phyloP scores from a whole-genome alignment of 352 stramenopile species.

The Pythium pyrilobum region DNA sequence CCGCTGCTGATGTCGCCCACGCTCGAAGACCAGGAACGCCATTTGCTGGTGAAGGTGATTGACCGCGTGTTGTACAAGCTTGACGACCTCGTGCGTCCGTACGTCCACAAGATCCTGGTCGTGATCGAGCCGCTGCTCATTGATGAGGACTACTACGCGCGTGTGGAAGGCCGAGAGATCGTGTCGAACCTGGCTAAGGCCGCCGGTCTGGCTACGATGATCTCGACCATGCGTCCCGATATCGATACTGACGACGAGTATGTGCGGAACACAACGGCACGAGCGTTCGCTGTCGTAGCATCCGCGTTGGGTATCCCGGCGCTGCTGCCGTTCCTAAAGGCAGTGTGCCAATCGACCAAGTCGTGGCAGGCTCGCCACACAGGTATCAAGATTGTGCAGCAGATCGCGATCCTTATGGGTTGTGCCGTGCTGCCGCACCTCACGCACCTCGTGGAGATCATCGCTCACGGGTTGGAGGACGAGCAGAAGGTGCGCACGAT shows the following conservation, averaged over 20 bases:
- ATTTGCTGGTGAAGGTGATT: conserved; percentile 99
- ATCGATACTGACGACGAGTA: conserved; percentile 99
- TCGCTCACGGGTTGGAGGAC: conserved; percentile 96
- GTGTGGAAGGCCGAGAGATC: conserved; percentile 98
- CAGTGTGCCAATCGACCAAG: conserved; percentile 97
- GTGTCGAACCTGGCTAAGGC: conserved; percentile 99
- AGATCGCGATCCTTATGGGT: conserved; percentile 98
- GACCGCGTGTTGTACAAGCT: conserved; percentile 99
- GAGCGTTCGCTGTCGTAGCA: conserved; percentile 98
- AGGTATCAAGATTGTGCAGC: conserved; percentile 99
- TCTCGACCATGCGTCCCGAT: conserved; percentile 98
- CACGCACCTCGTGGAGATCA: conserved; percentile 97
- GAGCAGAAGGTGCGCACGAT: conserved; percentile 99
- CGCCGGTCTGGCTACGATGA: conserved; percentile 98
- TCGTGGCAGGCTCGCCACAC: conserved; percentile 99
- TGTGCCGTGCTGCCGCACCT: conserved; percentile 98
- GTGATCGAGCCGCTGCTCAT: conserved; percentile 99
- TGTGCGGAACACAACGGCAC: conserved; percentile 97
- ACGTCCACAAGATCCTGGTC: conserved; percentile 98
- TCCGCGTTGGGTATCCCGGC: conserved; percentile 97
- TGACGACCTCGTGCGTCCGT: conserved; percentile 98
- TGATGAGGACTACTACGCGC: conserved; percentile 99
- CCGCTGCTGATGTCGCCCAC: conserved; percentile 98
- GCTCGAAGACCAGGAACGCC: conserved; percentile 98
- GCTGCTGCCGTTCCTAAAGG: conserved; percentile 98